Base-by-base conservation (phyloP, 2,329 filamentous ascomycete species). In the Fusarium chlamydosporum region DNA sequence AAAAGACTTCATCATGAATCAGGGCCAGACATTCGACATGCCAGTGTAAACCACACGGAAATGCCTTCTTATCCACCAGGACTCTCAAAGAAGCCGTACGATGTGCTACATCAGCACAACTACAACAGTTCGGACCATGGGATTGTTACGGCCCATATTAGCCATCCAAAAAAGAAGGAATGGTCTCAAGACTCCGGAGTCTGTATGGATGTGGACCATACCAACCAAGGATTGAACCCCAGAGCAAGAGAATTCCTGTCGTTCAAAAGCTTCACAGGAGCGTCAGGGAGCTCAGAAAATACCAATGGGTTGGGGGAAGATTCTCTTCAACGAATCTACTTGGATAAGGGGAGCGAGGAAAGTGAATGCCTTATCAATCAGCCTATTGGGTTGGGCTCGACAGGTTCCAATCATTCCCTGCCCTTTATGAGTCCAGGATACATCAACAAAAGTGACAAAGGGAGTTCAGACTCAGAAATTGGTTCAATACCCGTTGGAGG, bases 161-260 rank as follows among this genome's bases (percentile, higher is more conserved):
- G 29, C 12, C 16, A 11, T 6, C 45, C 35, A 10, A 48, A 41
- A 11, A 41, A 48, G 3, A 64, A 66, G 29, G 66, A 67, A 3
- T 57, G 37, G 15, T 70, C 72, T 20, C 56, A 45, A 4, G 72
- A 73, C 62, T 74, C 72, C 4, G 65, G 64, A 9, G 42, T 70
- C 33, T 69, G n/a, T 20, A 38, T 68, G 9, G 59, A 64, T 27
- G 20, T 47, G 4, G 23, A 59, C 8, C 12, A 47, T 23, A 61
- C 65, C 29, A 53, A 59, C 20, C 68, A 65, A 23, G 69, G 63
- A 1, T 66, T 78, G 64, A 79, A 79, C 43, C 77, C 77, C 6
- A 75, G 69, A 60, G 77, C 77, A 38, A 75, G 77, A 56, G 77
- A 79, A 42, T 78, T 79, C 48, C 64, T 79, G 10, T 78, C 77